phyloP scores from a whole-genome alignment of 2,329 filamentous ascomycete genomes.

The Colletotrichum tamarilloi region DNA sequence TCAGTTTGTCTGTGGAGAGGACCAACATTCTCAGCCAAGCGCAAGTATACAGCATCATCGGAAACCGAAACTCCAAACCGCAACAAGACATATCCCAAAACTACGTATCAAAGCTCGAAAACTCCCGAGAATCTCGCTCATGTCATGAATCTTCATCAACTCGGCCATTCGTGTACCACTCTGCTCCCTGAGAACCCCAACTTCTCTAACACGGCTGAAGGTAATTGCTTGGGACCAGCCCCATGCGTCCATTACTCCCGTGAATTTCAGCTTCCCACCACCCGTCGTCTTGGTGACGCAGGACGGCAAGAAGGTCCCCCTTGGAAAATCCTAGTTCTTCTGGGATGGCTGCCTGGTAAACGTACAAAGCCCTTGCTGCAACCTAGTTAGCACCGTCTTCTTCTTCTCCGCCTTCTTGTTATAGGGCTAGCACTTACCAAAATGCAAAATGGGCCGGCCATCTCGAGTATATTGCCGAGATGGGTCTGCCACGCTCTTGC shows the following conservation, averaged over 20 bases:
- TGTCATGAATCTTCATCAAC: neutral
- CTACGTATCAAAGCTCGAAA: neutral
- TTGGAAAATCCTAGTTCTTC: conserved; percentile 95
- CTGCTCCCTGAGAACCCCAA: neutral
- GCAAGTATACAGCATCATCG: neutral
- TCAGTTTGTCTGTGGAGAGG: neutral
- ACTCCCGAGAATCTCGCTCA: neutral
- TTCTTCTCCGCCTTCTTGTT: neutral
- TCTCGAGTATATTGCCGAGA: conserved; percentile 87
- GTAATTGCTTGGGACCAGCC: conserved; percentile 77
- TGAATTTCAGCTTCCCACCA: conserved; percentile 99
- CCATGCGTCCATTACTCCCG: conserved; percentile 68
- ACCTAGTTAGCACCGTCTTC: conserved; percentile 38
- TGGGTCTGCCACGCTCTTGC: conserved; percentile 87
- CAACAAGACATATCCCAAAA: neutral
- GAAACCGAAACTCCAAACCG: neutral
- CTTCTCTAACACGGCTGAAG: conserved; percentile 61
- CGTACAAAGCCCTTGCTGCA: conserved; percentile 89
- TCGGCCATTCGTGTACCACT: neutral
- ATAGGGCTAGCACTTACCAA: conserved; percentile 74
- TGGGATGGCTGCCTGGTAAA: conserved; percentile 93
- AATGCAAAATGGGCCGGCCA: conserved; percentile 89
- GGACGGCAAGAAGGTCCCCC: conserved; percentile 88
- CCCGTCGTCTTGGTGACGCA: conserved; percentile 94
- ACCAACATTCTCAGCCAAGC: neutral